phyloP scores from a whole-genome alignment of 208 protist species.

The Naegleria lovaniensis region DNA sequence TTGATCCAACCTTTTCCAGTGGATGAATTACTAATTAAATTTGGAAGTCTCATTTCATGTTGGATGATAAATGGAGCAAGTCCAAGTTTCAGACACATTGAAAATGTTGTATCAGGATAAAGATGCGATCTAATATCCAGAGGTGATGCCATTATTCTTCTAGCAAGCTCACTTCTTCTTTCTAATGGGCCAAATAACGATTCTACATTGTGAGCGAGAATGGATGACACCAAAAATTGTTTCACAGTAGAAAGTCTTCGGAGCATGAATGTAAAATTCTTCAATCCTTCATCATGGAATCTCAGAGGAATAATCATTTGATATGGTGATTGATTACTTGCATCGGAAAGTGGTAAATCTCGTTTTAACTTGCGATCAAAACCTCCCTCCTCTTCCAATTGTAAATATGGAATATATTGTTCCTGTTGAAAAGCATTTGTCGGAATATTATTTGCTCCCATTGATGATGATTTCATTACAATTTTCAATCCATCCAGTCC shows the following conservation, averaged over 20 bases:
- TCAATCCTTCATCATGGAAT: background rate
- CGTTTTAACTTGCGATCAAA: background rate
- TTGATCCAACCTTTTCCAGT: background rate
- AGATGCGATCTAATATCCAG: background rate
- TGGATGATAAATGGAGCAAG: background rate
- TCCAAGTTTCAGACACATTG: background rate
- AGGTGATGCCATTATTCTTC: background rate
- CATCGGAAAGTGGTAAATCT: background rate
- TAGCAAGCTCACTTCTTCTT: background rate
- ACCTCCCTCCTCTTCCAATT: background rate
- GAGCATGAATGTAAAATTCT: background rate
- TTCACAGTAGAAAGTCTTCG: background rate
- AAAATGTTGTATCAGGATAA: background rate
- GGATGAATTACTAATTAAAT: background rate
- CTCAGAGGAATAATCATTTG: background rate
- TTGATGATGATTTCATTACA: background rate
- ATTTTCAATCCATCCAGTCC: background rate
- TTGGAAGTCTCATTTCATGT: background rate
- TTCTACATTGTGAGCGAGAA: background rate
- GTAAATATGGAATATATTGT: background rate
- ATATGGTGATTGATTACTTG: background rate
- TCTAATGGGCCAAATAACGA: background rate
- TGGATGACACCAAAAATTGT: background rate
- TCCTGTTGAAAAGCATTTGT: conserved; percentile 5
- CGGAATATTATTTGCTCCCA: background rate